Evolutionary conservation across 2,329 filamentous ascomycete genomes (phyloP).

Genomic region (Fusarium oligoseptatum): DNA sequence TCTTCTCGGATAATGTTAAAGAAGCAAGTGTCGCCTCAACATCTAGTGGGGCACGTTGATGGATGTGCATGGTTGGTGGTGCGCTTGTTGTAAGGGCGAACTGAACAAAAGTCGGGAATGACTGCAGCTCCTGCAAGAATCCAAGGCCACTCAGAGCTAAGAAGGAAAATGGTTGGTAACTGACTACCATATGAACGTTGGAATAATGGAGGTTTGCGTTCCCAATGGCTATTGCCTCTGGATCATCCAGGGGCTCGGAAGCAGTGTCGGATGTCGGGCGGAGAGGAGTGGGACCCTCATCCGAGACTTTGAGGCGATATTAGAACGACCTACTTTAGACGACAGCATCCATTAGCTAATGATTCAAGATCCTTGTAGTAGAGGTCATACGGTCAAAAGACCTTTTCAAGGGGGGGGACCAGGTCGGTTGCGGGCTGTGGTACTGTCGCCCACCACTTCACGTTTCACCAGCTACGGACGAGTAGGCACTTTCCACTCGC

Average conservation of each 20-base stretch:
- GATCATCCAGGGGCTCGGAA: not conserved
- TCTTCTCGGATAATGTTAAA: slow-evolving; percentile 23
- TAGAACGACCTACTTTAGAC: not conserved
- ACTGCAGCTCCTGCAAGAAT: not conserved
- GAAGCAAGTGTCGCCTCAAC: slow-evolving; percentile 22
- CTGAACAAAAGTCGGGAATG: not conserved
- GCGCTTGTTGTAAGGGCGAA: not conserved
- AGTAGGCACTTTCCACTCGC: not conserved
- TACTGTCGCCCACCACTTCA: not conserved
- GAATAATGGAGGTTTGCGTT: not conserved
- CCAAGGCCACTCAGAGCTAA: not conserved
- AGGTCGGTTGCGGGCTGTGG: not conserved
- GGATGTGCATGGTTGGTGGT: slow-evolving; percentile 13
- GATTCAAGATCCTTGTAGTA: not conserved
- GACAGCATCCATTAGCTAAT: not conserved
- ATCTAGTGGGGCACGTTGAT: slow-evolving; percentile 14
- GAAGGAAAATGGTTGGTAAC: not conserved
- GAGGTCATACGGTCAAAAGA: not conserved
- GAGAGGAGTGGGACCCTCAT: not conserved
- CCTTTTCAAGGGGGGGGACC: not conserved
- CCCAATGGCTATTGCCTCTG: not conserved
- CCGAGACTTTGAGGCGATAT: not conserved
- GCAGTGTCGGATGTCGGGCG: slow-evolving; percentile 16
- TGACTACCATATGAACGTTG: not conserved
- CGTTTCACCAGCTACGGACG: not conserved